Base-by-base conservation (phyloP, 352 stramenopile species). In the Phytophthora colocasiae region DNA sequence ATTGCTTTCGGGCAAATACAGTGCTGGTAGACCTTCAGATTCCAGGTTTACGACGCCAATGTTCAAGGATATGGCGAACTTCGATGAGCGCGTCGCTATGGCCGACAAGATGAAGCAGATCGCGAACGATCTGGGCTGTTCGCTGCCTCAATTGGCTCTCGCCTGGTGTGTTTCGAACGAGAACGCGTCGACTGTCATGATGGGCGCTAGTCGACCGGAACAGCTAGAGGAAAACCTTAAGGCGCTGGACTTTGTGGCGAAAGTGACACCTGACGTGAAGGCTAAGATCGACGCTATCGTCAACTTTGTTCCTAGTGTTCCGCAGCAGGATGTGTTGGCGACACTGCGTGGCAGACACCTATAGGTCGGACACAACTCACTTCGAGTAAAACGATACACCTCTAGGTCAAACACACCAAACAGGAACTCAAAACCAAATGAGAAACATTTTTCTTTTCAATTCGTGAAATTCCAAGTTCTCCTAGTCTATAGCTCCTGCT, bases 1-100 rank as follows among this genome's bases (percentile, higher is more conserved):
- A 7, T 36, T 88, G 12, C 64, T 91, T 14, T 81, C 81, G 39
- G 80, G 78, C 65, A 92, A 91, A 64, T 91, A 91, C 78, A 66
- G 58, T 59, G 61, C 62, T 26, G 75, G 66, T 2, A 69, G 70
- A 10, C 69, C 68, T 10, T 53, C 63, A 6, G 76, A 56, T 27
- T 82, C 65, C 2, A 70, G 64, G 5, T 50, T 73, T 34, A 64
- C 72, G 19, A 74, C 54, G 12, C 26, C 48, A 10, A n/a, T 5
- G 2, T 54, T 59, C 15, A 52, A 51, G 14, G 47, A 56, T 32
- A 17, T 54, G 8, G 15, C 32, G 19, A 38, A 38, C 24, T 49
- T 58, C 26, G 49, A 65, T 22, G 54, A 62, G 26, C 71, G 62
- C 31, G 53, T 73, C 24, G 56, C 47, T 22, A 73, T 63, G 49